Conservation (phyloP, 768 basidiomycete genomes). For the Mycena crocata region DNA sequence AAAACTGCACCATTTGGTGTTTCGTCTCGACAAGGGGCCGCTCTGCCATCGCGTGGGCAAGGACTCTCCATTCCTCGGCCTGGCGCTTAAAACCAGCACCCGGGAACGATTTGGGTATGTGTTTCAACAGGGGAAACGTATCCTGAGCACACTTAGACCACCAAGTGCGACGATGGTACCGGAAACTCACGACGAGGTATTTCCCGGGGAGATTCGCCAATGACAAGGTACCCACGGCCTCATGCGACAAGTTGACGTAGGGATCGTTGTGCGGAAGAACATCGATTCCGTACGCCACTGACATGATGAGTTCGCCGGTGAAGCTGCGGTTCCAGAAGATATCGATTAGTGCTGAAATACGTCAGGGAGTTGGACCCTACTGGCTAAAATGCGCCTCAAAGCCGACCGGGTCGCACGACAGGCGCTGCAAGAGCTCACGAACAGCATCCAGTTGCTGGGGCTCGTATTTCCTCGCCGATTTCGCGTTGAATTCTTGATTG, state of each 20-base stretch:
- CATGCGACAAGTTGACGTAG: slow-evolving; percentile 43
- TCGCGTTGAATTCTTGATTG: slow-evolving; percentile 6
- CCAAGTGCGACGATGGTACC: slow-evolving; percentile 27
- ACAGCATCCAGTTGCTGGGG: slow-evolving; percentile 10
- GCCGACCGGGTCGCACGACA: slow-evolving; percentile 16
- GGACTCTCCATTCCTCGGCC: slow-evolving; percentile 46
- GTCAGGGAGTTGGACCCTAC: not conserved
- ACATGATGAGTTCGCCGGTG: slow-evolving; percentile 43
- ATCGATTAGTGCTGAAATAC: not conserved
- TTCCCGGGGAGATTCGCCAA: slow-evolving; percentile 41
- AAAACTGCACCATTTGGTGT: slow-evolving; percentile 44
- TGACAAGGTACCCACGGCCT: slow-evolving; percentile 40
- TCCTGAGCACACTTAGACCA: not conserved
- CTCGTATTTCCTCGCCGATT: not conserved
- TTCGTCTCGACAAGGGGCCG: slow-evolving; percentile 51
- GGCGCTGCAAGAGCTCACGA: slow-evolving; percentile 25
- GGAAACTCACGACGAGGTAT: slow-evolving; percentile 43
- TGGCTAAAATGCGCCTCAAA: slow-evolving; percentile 9
- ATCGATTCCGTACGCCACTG: slow-evolving; percentile 44
- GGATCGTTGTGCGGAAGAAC: slow-evolving; percentile 44
- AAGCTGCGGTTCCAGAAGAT: slow-evolving; percentile 2
- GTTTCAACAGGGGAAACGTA: slow-evolving; percentile 31
- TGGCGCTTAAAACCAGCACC: slow-evolving; percentile 56
- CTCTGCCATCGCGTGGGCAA: slow-evolving; percentile 50
- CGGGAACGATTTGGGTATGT: slow-evolving; percentile 53